A percentile compares a stretch with the other conserved stretches of the same genome.
phyloP scores from a whole-genome alignment of 768 basidiomycete genomes.

The Podaxis sp. region DNA sequence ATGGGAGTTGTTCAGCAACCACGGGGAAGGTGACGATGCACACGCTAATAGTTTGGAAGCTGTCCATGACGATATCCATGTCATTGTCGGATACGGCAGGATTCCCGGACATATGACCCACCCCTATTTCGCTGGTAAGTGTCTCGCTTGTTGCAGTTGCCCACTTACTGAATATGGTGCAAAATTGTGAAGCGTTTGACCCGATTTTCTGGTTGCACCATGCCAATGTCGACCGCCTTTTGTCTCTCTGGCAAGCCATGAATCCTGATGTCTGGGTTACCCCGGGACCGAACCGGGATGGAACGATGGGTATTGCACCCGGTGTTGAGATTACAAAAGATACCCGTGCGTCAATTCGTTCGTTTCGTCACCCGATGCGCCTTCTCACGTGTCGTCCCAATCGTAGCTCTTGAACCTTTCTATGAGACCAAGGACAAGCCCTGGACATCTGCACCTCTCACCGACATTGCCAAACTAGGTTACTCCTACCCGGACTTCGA shows the following conservation, averaged over 20 bases:
- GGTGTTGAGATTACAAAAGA: constrained; percentile 22
- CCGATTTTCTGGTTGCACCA: constrained; percentile 49
- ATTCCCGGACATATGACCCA: constrained; percentile 32
- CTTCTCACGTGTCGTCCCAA: background rate
- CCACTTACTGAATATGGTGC: background rate
- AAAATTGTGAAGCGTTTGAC: constrained; percentile 33
- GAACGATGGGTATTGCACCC: constrained; percentile 28
- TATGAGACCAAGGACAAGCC: constrained; percentile 31
- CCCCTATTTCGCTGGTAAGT: constrained; percentile 29
- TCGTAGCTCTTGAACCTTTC: constrained; percentile 41
- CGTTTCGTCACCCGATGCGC: background rate
- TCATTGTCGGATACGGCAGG: constrained; percentile 23
- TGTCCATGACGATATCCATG: constrained; percentile 42
- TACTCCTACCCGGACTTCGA: constrained; percentile 49
- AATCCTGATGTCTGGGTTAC: constrained; percentile 38
- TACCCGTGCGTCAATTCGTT: constrained; percentile 22
- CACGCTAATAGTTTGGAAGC: constrained; percentile 40
- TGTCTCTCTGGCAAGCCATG: constrained; percentile 42
- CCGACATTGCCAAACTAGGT: constrained; percentile 25
- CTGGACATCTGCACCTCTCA: constrained; percentile 33
- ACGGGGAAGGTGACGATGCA: constrained; percentile 28
- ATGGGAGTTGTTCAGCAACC: constrained; percentile 44
- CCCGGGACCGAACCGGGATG: constrained; percentile 22
- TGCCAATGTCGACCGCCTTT: constrained; percentile 43
- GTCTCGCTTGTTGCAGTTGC: background rate